phyloP scores from a whole-genome alignment of 2,329 filamentous ascomycete species.

The Dothideomycetes sp. region DNA sequence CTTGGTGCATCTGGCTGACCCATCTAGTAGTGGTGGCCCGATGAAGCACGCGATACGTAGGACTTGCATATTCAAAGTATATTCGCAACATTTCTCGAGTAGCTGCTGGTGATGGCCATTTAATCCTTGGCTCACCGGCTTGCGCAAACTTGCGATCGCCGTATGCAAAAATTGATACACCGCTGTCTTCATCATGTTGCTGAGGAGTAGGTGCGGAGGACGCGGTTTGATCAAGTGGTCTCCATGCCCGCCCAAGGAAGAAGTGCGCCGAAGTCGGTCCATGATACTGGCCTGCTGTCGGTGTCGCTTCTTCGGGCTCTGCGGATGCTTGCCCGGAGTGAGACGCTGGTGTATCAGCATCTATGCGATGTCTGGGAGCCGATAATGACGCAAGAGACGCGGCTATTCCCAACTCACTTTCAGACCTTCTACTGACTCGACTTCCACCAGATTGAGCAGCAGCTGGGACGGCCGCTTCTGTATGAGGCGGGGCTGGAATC shows the following conservation, averaged over 20 bases:
- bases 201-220: neutral
- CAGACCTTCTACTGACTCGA: no score
- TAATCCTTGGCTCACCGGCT: no score
- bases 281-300: neutral
- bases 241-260: neutral
- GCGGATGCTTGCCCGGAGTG: no score
- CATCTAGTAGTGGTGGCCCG: conserved; percentile 2
- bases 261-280: neutral
- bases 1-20: neutral
- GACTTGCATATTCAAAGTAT: conserved; percentile 7
- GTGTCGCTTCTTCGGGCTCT: no score
- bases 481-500: no score
- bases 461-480: no score
- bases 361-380: no score
- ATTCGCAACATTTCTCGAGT: neutral
- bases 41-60: conserved; percentile 5
- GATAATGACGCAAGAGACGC: no score
- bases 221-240: neutral
- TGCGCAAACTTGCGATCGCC: conserved; percentile 4
- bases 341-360: no score
- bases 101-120: neutral
- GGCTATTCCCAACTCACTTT: no score
- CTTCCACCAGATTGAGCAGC: no score
- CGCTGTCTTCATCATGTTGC: neutral
- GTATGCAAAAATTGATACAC: conserved; percentile 5